Conservation (phyloP, 2,329 filamentous ascomycete species). For the Cytospora piceicola region DNA sequence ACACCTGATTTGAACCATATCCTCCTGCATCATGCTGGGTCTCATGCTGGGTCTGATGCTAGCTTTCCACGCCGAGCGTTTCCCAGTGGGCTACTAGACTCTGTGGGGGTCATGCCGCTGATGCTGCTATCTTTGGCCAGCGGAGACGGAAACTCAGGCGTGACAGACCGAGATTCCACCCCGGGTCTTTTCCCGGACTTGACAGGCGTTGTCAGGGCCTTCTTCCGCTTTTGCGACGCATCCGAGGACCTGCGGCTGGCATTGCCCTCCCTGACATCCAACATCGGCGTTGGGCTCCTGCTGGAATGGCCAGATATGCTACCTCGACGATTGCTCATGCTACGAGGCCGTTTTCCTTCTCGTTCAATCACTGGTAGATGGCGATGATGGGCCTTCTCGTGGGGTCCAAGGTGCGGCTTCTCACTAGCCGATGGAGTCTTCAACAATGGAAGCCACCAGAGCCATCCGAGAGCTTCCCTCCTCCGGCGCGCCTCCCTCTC, state of each 20-base stretch:
- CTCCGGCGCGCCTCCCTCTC: slow-evolving; percentile 70
- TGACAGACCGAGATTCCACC: slow-evolving; percentile 56
- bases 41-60: slow-evolving; percentile 25
- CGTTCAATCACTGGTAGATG: slow-evolving; percentile 49
- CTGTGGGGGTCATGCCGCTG: slow-evolving; percentile 30
- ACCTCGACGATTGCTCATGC: slow-evolving; percentile 55
- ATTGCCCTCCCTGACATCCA: slow-evolving; percentile 48
- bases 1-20: background rate
- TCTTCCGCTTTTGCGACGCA: slow-evolving; percentile 57
- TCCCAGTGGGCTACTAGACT: background rate
- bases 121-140: slow-evolving; percentile 53
- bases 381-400: slow-evolving; percentile 46
- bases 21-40: slow-evolving; percentile 16
- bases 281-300: slow-evolving; percentile 53
- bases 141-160: slow-evolving; percentile 59
- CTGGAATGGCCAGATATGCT: slow-evolving; percentile 54
- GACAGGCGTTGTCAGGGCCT: slow-evolving; percentile 44
- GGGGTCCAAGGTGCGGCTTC: slow-evolving; percentile 40
- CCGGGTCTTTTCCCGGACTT: slow-evolving; percentile 47
- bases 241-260: slow-evolving; percentile 52
- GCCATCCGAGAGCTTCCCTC: slow-evolving; percentile 70
- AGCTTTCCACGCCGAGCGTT: slow-evolving; percentile 19
- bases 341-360: slow-evolving; percentile 54
- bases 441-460: slow-evolving; percentile 85
- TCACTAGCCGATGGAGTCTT: slow-evolving; percentile 43